Conservation (phyloP, 1,284 basidiomycete species). For the Malassezia nana region DNA sequence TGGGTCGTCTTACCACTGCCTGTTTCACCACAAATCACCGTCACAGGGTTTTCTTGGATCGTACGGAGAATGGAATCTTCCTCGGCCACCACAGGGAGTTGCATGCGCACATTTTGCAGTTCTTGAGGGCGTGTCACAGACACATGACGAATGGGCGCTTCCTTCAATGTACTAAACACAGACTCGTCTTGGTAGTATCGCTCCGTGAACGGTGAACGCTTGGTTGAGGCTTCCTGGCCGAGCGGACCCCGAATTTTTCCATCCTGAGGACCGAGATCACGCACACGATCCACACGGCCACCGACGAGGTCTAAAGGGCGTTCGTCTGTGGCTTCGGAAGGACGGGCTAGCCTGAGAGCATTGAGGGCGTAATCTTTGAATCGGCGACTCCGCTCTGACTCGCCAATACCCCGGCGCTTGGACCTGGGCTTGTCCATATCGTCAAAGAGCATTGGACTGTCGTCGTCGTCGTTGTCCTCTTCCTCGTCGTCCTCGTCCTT, state of each 20-base stretch:
- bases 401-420: conserved; percentile 20
- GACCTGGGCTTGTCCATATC: conserved; percentile 8
- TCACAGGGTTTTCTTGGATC: conserved; percentile 69
- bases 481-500: conserved; percentile 10
- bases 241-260: conserved; percentile 43
- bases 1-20: conserved; percentile 98
- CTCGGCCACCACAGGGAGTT: conserved; percentile 81
- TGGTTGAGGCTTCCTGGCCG: conserved; percentile 21
- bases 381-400: conserved; percentile 25
- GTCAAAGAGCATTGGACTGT: conserved; percentile 3
- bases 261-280: conserved; percentile 38
- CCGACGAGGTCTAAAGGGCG: conserved; percentile 30
- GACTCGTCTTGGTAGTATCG: conserved; percentile 20
- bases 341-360: conserved; percentile 28
- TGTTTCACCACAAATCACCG: conserved; percentile 71
- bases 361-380: conserved; percentile 46
- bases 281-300: conserved; percentile 34
- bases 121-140: conserved; percentile 21
- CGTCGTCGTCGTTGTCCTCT: conserved; percentile 16
- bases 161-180: not conserved
- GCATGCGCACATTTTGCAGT: conserved; percentile 55
- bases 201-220: conserved; percentile 32
- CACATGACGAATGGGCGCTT: conserved; percentile 9
- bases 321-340: conserved; percentile 2
- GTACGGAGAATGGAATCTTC: conserved; percentile 91